Base-by-base conservation (phyloP, 331 rosid genomes). In the Stylosanthes scabra region DNA sequence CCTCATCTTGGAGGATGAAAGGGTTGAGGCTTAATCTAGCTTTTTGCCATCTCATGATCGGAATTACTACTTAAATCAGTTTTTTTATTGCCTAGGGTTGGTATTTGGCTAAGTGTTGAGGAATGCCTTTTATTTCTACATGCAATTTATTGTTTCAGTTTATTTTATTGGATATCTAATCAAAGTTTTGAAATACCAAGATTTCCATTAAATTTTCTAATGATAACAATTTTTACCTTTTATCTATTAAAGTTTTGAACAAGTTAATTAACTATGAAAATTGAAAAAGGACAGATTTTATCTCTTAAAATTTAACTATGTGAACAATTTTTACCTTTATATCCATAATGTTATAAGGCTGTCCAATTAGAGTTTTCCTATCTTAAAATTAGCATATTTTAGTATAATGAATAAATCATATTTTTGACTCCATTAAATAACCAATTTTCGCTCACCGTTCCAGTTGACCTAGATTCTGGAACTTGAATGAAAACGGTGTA, bases 1-100 rank as follows among this genome's bases (percentile, higher is more conserved):
- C 11, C 3, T 72, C 6, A 66, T 79, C 65, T 51, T 72, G 1
- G 83, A 79, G 52, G 83, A 79, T 14, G 83, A 79, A 16, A 79
- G 52, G 51, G 79, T 66, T 2, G 83, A 79, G 3, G 83, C 75
- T 79, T 72, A 50, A 72, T 61, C 45, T 27, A 50, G 0, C 63
- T 39, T 31, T 65, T 66, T 67, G 2, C 29, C 51, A 13, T 71
- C 39, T 49, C 39, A 56, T 74, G 47, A 12, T 42, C 68, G 66
- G 60, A 79, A 44, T 65, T 39, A 79, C 75, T 60, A 41, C 20
- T 72, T 59, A 14, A 46, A 11, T 45, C 39, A 41, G 59, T 27
- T 67, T 66, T 67, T 66, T 66, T 72, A 62, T 55, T 51, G 66
- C 37, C 3, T 60, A 10, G 56, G 55, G 25, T 45, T 59, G 52